phyloP scores from a whole-genome alignment of 2,329 filamentous ascomycete genomes.

The Stemphylium vesicarium region DNA sequence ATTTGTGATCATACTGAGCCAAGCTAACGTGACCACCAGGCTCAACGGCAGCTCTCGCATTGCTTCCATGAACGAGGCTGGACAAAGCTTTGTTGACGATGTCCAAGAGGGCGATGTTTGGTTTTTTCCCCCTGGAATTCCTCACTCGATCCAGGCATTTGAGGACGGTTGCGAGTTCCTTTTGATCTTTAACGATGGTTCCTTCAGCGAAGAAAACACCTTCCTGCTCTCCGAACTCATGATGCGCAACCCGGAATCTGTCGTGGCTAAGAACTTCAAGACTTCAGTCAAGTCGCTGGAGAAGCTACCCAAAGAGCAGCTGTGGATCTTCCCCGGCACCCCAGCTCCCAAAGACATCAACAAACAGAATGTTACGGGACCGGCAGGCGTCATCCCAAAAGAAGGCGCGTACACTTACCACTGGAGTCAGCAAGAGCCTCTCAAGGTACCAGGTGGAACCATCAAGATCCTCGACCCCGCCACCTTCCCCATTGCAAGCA shows the following conservation, averaged over 20 bases:
- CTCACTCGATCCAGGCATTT: constrained; percentile 60
- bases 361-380: constrained; percentile 54
- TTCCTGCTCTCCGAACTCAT: constrained; percentile 64
- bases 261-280: constrained; percentile 54
- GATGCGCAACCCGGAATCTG: constrained; percentile 50
- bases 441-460: constrained; percentile 61
- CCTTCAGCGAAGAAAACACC: constrained; percentile 65
- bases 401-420: constrained; percentile 50
- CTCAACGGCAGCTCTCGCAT: constrained; percentile 60
- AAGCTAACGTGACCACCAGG: constrained; percentile 1
- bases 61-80: constrained; percentile 59
- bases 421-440: constrained; percentile 56
- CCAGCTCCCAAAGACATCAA: constrained; percentile 46
- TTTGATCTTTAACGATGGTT: constrained; percentile 63
- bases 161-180: constrained; percentile 58
- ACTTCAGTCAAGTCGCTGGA: constrained; percentile 47
- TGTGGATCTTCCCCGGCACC: constrained; percentile 54
- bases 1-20: no score
- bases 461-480: constrained; percentile 66
- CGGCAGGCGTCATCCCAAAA: constrained; percentile 41
- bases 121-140: constrained; percentile 48
- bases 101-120: constrained; percentile 51
- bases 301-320: constrained; percentile 47
- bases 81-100: constrained; percentile 51
- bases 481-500: constrained; percentile 63